Conservation (phyloP, 2,329 filamentous ascomycete species). For the Penicillium hordei region DNA sequence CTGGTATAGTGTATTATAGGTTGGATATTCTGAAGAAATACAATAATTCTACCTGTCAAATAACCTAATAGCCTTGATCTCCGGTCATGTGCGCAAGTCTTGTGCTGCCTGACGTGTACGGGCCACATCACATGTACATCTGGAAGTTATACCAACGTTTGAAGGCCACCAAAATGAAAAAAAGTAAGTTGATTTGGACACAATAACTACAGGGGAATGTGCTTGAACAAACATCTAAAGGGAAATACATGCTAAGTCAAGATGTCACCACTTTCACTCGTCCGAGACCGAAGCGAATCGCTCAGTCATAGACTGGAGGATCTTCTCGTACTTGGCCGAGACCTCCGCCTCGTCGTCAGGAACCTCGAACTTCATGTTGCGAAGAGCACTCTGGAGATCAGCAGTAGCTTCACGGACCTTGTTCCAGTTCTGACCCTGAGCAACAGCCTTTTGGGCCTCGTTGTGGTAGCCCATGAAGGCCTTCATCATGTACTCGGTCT, state of each 20-base stretch:
- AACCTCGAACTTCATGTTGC: constrained; percentile 95
- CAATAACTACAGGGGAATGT: constrained; percentile 41
- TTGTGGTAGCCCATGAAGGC: constrained; percentile 98
- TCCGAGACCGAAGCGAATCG: constrained; percentile 96
- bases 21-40: background rate
- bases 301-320: constrained; percentile 89
- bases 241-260: constrained; percentile 24
- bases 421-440: constrained; percentile 85
- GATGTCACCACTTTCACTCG: constrained; percentile 61
- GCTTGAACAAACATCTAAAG: constrained; percentile 31
- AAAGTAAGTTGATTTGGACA: constrained; percentile 17
- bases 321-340: constrained; percentile 89
- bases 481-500: constrained; percentile 99
- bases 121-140: constrained; percentile 2
- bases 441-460: constrained; percentile 91
- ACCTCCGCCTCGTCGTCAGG: constrained; percentile 79
- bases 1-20: background rate
- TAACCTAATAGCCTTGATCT: background rate
- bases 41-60: background rate
- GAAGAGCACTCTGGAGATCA: constrained; percentile 80
- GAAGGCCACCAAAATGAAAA: constrained; percentile 4
- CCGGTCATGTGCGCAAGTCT: constrained; percentile 1
- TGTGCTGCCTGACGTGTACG: constrained; percentile 3
- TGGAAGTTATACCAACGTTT: background rate
- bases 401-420: constrained; percentile 89